Evolutionary conservation across 768 basidiomycete species (phyloP).

Genomic region (Panaeolus papilionaceus): DNA sequence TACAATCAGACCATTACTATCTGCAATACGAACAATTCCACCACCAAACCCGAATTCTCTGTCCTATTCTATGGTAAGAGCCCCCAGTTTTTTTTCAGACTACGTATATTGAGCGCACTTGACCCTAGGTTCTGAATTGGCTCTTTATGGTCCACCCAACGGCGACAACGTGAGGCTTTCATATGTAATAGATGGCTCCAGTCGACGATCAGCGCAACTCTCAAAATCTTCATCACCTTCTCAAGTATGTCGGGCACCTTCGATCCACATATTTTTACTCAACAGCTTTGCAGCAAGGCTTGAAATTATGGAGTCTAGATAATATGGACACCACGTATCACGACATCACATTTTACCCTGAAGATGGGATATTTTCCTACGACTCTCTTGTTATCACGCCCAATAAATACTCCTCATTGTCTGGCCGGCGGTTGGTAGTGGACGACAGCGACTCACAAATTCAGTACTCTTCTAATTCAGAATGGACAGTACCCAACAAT

Average conservation of each 20-base stretch:
- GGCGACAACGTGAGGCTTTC: conserved; percentile 14
- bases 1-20: conserved; percentile 19
- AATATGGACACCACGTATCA: conserved; percentile 18
- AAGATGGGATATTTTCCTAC: conserved; percentile 15
- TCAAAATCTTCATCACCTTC: background rate
- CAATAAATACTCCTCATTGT: conserved; percentile 13
- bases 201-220: background rate
- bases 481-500: conserved; percentile 17
- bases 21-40: conserved; percentile 2
- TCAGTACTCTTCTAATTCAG: conserved; percentile 14
- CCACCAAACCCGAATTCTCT: background rate
- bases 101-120: background rate
- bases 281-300: conserved; percentile 14
- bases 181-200: conserved; percentile 24
- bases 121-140: conserved; percentile 20
- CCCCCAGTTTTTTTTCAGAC: background rate
- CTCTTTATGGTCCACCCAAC: conserved; percentile 20
- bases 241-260: background rate
- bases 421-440: conserved; percentile 17
- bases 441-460: conserved; percentile 21
- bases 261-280: background rate
- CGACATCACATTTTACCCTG: conserved; percentile 18
- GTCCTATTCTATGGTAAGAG: conserved; percentile 10
- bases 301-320: conserved; percentile 20
- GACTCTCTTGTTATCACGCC: conserved; percentile 21